Conservation (phyloP, 495 filamentous ascomycete genomes). For the Xeromyces bisporus region DNA sequence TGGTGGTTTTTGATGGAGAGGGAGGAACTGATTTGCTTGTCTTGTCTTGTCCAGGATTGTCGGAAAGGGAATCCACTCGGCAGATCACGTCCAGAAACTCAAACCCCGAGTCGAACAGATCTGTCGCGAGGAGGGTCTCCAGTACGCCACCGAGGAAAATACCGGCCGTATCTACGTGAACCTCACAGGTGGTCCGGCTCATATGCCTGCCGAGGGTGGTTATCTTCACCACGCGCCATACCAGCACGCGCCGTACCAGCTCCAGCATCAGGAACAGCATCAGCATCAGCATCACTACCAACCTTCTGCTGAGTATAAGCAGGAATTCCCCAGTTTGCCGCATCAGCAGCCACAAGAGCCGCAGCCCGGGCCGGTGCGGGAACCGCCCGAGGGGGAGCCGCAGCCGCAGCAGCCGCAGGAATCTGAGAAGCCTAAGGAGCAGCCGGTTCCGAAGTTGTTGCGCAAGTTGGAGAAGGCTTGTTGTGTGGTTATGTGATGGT, state of each 20-base stretch:
- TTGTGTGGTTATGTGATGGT: slow-evolving; percentile 60
- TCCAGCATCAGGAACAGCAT: slow-evolving; percentile 19
- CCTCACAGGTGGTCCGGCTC: slow-evolving; percentile 42
- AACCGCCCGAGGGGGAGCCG: too few species aligned
- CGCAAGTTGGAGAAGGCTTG: slow-evolving; percentile 51
- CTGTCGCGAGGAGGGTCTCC: slow-evolving; percentile 63
- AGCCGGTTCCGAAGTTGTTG: slow-evolving; percentile 39
- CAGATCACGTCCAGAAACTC: slow-evolving; percentile 66
- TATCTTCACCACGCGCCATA: slow-evolving; percentile 16
- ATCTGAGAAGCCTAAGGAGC: slow-evolving; percentile 45
- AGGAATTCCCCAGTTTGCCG: slow-evolving; percentile 23
- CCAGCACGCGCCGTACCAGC: slow-evolving; percentile 15
- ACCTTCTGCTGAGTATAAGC: too few species aligned
- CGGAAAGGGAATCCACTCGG: slow-evolving; percentile 82
- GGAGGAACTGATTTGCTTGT: neutral
- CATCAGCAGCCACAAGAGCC: slow-evolving; percentile 19
- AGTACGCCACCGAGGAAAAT: slow-evolving; percentile 74
- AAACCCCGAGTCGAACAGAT: slow-evolving; percentile 80
- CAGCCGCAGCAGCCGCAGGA: slow-evolving; percentile 39
- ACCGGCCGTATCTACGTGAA: slow-evolving; percentile 67
- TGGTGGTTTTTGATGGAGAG: neutral
- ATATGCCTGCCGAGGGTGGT: slow-evolving; percentile 31
- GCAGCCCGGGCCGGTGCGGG: too few species aligned
- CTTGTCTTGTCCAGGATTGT: slow-evolving; percentile 45
- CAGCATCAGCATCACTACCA: slow-evolving; percentile 13